Evolutionary conservation across 1,284 basidiomycete species (phyloP), one percentile per base, ranked within the genome.

Genomic region (Boletus hoseneyae): DNA sequence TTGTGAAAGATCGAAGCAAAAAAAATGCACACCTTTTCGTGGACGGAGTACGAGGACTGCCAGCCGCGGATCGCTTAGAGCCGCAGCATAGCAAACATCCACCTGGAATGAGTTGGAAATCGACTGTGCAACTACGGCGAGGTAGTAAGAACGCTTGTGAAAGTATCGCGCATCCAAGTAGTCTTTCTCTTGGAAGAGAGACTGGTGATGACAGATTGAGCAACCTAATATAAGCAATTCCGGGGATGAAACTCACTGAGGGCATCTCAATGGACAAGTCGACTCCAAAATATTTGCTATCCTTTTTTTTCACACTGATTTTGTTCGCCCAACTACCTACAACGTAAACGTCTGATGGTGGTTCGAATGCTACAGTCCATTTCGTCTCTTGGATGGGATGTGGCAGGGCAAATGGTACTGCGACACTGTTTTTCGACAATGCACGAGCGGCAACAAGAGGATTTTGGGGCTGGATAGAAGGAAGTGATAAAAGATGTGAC

Each of bases 151-250:
- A 38, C 91, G 78, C 69, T 99, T 99, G 67, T 96, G 88, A 65
- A 96, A 95, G 69, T 91, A 95, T 16, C 97, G 83, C 32, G 84
- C 82, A 64, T 95, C 90, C 48, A 94, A 73, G 57, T 94, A 91
- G 65, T 99, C 96, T 67, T 98, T 99, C 59, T 95, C 90, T 71
- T 97, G 93, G 62, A 99, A 94, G 23, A 97, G 70, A 39, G 60
- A 64, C 83, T 93, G 60, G 4, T 16, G 16, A 54, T 55, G 21
- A 39, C 39, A 13, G n/a, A 16, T 53, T 47, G 38, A 53, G 37
- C 12, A 52, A 40, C 35, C 4, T 30, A 16, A 4, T 4, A 32
- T 6, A 16, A 33, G 9, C 6, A 18, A 41, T 16, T 15, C 11
- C 3, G 7, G 15, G 32, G 13, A 41, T n/a, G 27, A 34, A 63